Base-by-base conservation (phyloP, 2,329 filamentous ascomycete species). In the Paecilomyces dactylethromorphus region DNA sequence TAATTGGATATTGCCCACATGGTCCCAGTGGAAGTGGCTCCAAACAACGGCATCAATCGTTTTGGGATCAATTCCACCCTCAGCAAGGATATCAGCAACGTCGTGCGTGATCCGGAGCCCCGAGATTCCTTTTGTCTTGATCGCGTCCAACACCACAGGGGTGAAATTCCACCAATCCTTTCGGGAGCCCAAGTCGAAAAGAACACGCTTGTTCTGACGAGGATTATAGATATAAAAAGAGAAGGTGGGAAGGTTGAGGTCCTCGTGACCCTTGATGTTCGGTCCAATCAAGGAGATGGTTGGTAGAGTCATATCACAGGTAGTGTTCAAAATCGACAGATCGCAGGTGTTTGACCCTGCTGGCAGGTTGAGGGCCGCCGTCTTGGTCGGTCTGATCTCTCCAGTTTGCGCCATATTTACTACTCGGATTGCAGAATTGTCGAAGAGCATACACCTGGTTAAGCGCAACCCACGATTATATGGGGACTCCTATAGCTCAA, bases 11-110 rank as follows among this genome's bases (percentile, higher is more conserved):
- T 82, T 77, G 1, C 80, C 81, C 8, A 75, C 77, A 54, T 82
- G 80, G 61, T 82, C 81, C 68, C 72, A 80, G 60, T 80, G 77
- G 68, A 74, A 79, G 61, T 83, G 80, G 58, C 76, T 78, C 67
- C 71, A 73, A 26, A 79, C 69, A 1, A 78, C 62, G 22, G 72
- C 70, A 50, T 77, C 71, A 33, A 80, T 71, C 0, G 65, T 59
- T 1, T 65, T 56, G 1, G 66, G 60, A 7, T 69, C 58, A 3
- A 78, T 62, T 1, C 71, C 72, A 13, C 68, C 64, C 10, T 73
- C 69, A 49, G 65, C 52, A 1, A 78, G 62, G 29, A 78, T 72
- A 45, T 72, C 68, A 39, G 62, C 60, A 7, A 73, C 65, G 58
- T 70, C 68, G 35, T 66, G 66, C 2, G 64, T 56, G 13, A 69